Percentiles rank a stretch among this genome's conserved stretches.
Conservation (phyloP, 2,329 filamentous ascomycete genomes). For the Calonectria naviculata region DNA sequence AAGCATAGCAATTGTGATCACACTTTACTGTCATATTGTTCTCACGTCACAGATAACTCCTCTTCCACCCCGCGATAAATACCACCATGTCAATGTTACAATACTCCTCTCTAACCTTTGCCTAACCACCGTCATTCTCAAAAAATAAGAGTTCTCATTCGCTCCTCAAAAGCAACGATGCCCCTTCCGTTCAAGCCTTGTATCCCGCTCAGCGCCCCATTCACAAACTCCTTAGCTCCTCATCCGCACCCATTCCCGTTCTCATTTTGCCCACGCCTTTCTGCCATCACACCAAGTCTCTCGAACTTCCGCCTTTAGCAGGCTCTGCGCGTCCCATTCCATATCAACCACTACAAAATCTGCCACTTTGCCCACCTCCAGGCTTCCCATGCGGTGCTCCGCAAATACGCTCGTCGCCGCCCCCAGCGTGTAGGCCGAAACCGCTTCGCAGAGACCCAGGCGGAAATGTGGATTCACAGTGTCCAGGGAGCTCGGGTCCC, state of each 20-base stretch:
- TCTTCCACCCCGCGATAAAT: not conserved
- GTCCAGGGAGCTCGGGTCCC: constrained; percentile 51
- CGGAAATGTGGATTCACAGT: constrained; percentile 62
- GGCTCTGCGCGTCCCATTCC: constrained; percentile 15
- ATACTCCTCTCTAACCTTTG: not conserved
- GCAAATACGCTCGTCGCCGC: constrained; percentile 65
- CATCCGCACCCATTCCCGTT: not conserved
- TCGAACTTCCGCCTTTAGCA: constrained; percentile 13
- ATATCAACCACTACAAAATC: constrained; percentile 52
- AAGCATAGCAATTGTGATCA: not conserved
- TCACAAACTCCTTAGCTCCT: not conserved
- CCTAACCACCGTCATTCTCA: no score
- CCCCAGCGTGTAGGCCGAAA: constrained; percentile 61
- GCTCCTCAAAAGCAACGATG: not conserved
- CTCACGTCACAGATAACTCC: not conserved
- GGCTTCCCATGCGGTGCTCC: constrained; percentile 59
- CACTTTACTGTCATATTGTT: not conserved
- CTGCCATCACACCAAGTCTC: constrained; percentile 15
- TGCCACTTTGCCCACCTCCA: constrained; percentile 61
- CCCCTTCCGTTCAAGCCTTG: not conserved
- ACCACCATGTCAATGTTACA: no score
- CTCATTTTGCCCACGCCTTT: not conserved
- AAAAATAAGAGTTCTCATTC: no score
- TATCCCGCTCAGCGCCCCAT: not conserved
- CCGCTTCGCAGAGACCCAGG: constrained; percentile 59